Conservation (phyloP, 108 stramenopile genomes). For the Conticribra weissflogii region DNA sequence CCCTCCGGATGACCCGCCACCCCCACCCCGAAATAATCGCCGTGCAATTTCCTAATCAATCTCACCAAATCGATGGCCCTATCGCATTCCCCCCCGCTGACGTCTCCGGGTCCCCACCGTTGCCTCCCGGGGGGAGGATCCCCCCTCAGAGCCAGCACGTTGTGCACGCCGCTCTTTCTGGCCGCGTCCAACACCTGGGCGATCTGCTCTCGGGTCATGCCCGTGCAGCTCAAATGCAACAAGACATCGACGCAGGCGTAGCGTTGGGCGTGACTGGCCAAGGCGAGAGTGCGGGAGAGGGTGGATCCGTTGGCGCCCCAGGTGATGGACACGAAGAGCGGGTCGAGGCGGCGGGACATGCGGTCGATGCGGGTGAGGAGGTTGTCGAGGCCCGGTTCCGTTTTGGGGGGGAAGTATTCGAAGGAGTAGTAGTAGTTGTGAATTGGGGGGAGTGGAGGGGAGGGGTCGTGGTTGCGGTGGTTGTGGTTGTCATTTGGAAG, state of each 20-base stretch:
- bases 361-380: constrained; percentile 93
- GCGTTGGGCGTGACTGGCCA: constrained; percentile 87
- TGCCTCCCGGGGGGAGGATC: constrained; percentile 93
- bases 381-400: constrained; percentile 92
- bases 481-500: background rate
- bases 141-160: constrained; percentile 93
- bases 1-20: constrained; percentile 97
- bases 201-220: constrained; percentile 67
- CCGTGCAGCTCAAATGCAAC: constrained; percentile 92
- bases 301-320: constrained; percentile 91
- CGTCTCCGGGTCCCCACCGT: constrained; percentile 69
- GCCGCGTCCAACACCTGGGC: constrained; percentile 57
- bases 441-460: background rate
- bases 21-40: constrained; percentile 94
- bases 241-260: constrained; percentile 90
- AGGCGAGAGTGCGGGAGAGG: constrained; percentile 71
- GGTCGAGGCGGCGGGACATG: constrained; percentile 88
- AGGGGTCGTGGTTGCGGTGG: constrained; percentile 2
- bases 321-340: constrained; percentile 94
- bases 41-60: constrained; percentile 89
- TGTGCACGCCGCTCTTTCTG: constrained; percentile 74
- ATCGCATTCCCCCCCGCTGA: constrained; percentile 76
- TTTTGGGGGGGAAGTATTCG: constrained; percentile 97
- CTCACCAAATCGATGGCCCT: constrained; percentile 91
- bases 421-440: constrained; percentile 85